Percentiles rank a stretch among this genome's conserved stretches.
Evolutionary conservation across 164 flowering plant species (phyloP).

Genomic region (Vitis labrusca): DNA sequence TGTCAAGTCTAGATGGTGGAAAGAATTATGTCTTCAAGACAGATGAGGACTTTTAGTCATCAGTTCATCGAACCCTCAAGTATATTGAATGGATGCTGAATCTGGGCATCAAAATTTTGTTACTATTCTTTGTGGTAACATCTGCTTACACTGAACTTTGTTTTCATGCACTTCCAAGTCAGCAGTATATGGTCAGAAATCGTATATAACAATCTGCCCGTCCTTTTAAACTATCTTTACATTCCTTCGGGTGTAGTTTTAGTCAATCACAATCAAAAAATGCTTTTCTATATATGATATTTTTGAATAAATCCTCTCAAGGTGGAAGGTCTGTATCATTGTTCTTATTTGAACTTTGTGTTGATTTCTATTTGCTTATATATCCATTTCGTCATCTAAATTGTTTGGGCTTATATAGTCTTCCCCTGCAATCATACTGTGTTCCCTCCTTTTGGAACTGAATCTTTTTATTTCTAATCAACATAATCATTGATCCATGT

Average conservation of each 20-base stretch:
- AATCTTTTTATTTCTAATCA: neutral
- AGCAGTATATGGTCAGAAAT: neutral
- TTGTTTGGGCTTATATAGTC: neutral
- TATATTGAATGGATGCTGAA: conserved; percentile 8
- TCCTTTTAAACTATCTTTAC: neutral
- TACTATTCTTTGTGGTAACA: conserved; percentile 4
- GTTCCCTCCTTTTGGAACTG: neutral
- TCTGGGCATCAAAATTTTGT: conserved; percentile 23
- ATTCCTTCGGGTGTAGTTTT: neutral
- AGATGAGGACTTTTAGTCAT: conserved; percentile 73
- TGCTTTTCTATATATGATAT: neutral
- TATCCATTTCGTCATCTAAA: neutral
- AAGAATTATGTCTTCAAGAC: conserved; percentile 57
- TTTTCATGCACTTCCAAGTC: neutral
- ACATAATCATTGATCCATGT: neutral
- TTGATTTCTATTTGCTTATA: neutral
- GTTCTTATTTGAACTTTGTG: neutral
- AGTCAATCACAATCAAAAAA: neutral
- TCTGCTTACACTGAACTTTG: neutral
- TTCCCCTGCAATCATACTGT: neutral
- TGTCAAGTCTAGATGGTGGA: conserved; percentile 60
- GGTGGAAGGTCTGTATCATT: neutral
- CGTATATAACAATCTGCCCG: neutral
- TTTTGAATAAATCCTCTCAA: neutral
- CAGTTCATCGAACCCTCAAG: neutral